phyloP scores from a whole-genome alignment of 2,329 filamentous ascomycete genomes.

The Talaromyces albobiverticillius region DNA sequence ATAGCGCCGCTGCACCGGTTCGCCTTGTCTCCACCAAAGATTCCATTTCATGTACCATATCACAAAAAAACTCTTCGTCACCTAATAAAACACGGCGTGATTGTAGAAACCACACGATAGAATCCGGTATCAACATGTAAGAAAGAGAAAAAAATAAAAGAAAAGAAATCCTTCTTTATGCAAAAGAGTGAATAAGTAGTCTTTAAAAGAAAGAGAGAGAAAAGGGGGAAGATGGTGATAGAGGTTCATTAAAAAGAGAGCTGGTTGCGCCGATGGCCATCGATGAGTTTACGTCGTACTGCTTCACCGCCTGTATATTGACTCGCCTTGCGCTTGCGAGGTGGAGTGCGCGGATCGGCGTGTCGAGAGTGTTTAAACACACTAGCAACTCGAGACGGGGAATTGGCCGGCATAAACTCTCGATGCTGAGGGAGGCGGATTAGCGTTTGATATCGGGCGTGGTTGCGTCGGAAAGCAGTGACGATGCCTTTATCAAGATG shows the following conservation, averaged over 20 bases:
- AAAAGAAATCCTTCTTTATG: constrained; percentile 1
- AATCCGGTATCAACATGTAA: constrained; percentile 1
- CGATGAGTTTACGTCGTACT: constrained; percentile 43
- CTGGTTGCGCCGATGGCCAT: constrained; percentile 39
- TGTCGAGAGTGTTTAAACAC: constrained; percentile 41
- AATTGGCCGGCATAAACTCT: constrained; percentile 45
- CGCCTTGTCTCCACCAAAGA: constrained; percentile 3
- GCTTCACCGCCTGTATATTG: constrained; percentile 39
- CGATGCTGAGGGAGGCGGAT: constrained; percentile 47
- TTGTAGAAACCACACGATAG: constrained; percentile 10
- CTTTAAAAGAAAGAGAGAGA: background rate
- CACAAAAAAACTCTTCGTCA: constrained; percentile 12
- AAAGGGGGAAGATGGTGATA: background rate
- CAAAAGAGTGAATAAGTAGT: constrained; percentile 6
- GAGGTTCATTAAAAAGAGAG: constrained; percentile 29
- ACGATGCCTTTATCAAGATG: constrained; percentile 70
- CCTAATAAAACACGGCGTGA: constrained; percentile 14
- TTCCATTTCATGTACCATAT: constrained; percentile 4
- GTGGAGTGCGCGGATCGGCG: constrained; percentile 38
- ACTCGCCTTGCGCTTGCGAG: constrained; percentile 38
- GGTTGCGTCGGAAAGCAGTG: constrained; percentile 69
- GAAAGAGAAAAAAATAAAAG: background rate
- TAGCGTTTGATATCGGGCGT: constrained; percentile 49
- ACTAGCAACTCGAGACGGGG: constrained; percentile 40
- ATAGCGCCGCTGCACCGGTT: constrained; percentile 9